phyloP scores from a whole-genome alignment of 352 stramenopile genomes.

The Globisporangium cylindrosporum region DNA sequence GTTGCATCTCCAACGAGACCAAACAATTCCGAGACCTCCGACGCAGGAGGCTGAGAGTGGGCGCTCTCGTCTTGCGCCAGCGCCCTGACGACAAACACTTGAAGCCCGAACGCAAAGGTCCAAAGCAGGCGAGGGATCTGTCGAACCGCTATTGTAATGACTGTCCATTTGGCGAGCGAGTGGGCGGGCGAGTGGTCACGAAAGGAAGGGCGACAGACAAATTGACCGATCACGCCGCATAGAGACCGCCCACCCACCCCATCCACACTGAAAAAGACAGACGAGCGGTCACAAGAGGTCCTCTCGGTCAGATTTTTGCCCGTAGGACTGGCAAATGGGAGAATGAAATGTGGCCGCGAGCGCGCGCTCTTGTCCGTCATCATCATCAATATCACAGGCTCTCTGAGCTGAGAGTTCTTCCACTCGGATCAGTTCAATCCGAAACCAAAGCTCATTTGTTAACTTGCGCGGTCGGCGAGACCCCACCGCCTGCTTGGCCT shows the following conservation, averaged over 20 bases:
- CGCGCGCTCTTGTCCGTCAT: background rate
- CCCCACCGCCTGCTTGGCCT: background rate
- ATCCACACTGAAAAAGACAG: conserved; percentile 1
- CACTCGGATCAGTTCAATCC: too few species aligned
- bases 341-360: background rate
- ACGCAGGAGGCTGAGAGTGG: too few species aligned
- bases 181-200: background rate
- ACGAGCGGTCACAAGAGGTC: background rate
- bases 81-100: too few species aligned
- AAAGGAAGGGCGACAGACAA: background rate
- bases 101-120: too few species aligned
- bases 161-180: background rate
- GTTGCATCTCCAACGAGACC: too few species aligned
- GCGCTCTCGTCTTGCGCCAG: too few species aligned
- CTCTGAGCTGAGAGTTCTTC: too few species aligned
- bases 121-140: too few species aligned
- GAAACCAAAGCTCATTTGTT: background rate
- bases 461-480: conserved; percentile 1
- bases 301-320: background rate
- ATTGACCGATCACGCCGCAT: background rate
- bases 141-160: too few species aligned
- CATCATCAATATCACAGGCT: background rate
- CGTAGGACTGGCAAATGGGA: too few species aligned
- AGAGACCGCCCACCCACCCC: background rate
- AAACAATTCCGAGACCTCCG: too few species aligned